A percentile compares a stretch with the other conserved stretches of the same genome.
Evolutionary conservation across 345 rosid species (phyloP).

Genomic region (Camelina laxa): DNA sequence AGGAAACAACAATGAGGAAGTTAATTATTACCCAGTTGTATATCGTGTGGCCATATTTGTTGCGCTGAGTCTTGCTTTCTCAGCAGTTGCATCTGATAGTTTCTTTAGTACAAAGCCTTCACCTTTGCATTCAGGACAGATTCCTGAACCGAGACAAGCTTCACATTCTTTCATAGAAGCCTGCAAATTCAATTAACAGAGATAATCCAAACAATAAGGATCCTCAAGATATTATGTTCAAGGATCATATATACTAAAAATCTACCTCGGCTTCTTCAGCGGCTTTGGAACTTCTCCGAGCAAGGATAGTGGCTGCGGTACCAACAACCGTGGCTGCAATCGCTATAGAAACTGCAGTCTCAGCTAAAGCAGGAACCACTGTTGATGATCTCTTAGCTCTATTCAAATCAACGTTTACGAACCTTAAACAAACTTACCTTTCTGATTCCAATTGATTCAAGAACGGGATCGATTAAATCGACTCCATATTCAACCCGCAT

Average conservation of each 20-base stretch:
- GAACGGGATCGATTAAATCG: too few species aligned
- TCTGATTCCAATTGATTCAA: too few species aligned
- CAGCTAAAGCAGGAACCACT: slow-evolving; percentile 56
- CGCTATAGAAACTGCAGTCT: slow-evolving; percentile 80
- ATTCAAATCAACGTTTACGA: slow-evolving; percentile 28
- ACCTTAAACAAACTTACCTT: too few species aligned
- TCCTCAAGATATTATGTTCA: slow-evolving; percentile 2
- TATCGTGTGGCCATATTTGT: slow-evolving; percentile 91
- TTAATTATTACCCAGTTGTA: slow-evolving; percentile 80
- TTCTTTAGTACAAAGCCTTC: slow-evolving; percentile 89
- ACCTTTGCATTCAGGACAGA: slow-evolving; percentile 87
- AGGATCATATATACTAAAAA: neutral
- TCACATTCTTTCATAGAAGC: slow-evolving; percentile 68
- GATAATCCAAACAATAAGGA: neutral
- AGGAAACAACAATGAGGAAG: neutral
- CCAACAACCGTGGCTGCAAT: slow-evolving; percentile 88
- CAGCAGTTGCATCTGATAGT: slow-evolving; percentile 72
- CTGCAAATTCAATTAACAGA: slow-evolving; percentile 40
- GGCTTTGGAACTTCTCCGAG: slow-evolving; percentile 57
- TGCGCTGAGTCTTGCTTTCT: slow-evolving; percentile 73
- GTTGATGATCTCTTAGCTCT: slow-evolving; percentile 42
- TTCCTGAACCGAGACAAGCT: slow-evolving; percentile 81
- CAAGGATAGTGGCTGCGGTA: slow-evolving; percentile 81
- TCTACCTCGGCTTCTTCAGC: slow-evolving; percentile 61
- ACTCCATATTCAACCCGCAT: too few species aligned